Evolutionary conservation across 306 rosid species (phyloP), one percentile per base, ranked within the genome.

Genomic region (Oemleria cerasiformis): DNA sequence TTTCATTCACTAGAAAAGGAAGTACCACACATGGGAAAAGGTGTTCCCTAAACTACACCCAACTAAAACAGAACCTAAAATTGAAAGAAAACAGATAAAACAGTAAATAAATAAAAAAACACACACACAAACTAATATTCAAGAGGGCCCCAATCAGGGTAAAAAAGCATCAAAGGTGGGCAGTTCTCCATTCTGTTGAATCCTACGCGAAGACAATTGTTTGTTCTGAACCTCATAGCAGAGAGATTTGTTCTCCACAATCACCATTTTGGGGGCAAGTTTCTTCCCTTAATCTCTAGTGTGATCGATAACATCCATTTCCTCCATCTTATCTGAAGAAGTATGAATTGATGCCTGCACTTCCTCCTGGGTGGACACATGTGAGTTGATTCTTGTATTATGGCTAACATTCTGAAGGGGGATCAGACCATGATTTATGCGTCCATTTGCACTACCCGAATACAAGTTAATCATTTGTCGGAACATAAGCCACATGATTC

Each of bases 241-340:
- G 41, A 60, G 65, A 11, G 23, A 13, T 25, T 58, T 25, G 42
- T 59, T 59, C 65, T 16, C 65, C 65, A n/a, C n/a, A n/a, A n/a
- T n/a, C n/a, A n/a, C n/a, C n/a, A n/a, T n/a, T n/a, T n/a, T n/a
- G n/a, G n/a, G n/a, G n/a, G n/a, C n/a, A n/a, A n/a, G n/a, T n/a
- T n/a, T n/a, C n/a, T n/a, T n/a, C 0, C 44, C 65, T 12, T 11
- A 39, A 2, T 36, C 43, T 59, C 65, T 36, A 12, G n/a, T 13
- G 43, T 13, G 40, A 14, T 25, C 36, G 41, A 34, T 14, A 34
- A 36, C n/a, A 60, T 30, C 40, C 20, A 13, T 60, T 39, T 36
- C 36, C 41, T 30, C 43, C 12, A 30, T 6, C 9, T 60, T 15
- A 59, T 34, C 42, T n/a, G n/a, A n/a, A 49, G 54, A 15, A 58